Evolutionary conservation across 2,329 filamentous ascomycete species (phyloP).

Genomic region (Stachybotrys elegans): DNA sequence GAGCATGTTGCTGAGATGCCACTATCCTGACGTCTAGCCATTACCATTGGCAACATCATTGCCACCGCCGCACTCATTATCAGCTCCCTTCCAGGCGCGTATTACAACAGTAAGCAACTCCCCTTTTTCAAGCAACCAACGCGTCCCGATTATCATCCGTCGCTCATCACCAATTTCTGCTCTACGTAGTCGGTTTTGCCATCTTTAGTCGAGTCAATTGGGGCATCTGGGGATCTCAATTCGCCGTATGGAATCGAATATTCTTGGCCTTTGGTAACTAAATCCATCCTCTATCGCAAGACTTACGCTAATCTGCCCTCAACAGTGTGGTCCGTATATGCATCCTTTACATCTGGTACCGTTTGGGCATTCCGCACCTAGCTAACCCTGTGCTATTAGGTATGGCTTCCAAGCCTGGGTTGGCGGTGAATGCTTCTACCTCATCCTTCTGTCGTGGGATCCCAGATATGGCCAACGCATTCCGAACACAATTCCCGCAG

Average conservation of each 20-base stretch:
- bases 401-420: constrained; percentile 42
- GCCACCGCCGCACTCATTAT: constrained; percentile 33
- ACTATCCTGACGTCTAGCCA: no score
- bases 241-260: constrained; percentile 37
- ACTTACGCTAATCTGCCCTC: constrained; percentile 4
- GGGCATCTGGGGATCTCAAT: constrained; percentile 37
- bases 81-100: constrained; percentile 37
- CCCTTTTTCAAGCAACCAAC: background rate
- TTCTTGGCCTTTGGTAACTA: constrained; percentile 27
- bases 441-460: constrained; percentile 40
- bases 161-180: background rate
- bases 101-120: constrained; percentile 30
- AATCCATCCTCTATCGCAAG: background rate
- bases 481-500: constrained; percentile 32
- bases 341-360: background rate
- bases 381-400: constrained; percentile 14
- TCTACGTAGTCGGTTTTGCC: constrained; percentile 28
- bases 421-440: constrained; percentile 39
- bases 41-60: constrained; percentile 32
- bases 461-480: constrained; percentile 36
- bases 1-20: no score
- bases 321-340: constrained; percentile 17
- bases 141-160: background rate
- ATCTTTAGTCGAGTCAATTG: constrained; percentile 31
- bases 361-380: background rate